Evolutionary conservation across 1,284 basidiomycete genomes (phyloP), one percentile per base, ranked within the genome.

Genomic region (Fistulinella cinereoalba): DNA sequence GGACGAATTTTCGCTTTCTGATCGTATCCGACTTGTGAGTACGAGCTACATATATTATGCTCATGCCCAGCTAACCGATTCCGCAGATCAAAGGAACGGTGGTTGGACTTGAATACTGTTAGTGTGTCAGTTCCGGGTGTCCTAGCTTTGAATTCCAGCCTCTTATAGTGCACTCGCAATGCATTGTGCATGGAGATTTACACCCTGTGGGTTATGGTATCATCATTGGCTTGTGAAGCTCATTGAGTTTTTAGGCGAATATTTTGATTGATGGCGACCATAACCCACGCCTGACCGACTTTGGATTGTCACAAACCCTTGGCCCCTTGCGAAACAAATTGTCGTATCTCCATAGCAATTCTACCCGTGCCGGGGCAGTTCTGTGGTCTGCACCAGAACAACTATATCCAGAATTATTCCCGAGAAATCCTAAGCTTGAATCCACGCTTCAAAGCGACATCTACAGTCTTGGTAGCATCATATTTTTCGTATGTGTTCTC

Each of bases 201-300:
- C 34, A 36, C 13, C 34, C 34, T 3, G 34, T 22, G 34, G 10
- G 34, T 36, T 23, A 19, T 13, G 18, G 21, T 15, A 24, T 16
- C 37, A 3, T 15, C 1, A 13, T 16, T 5, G 34, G 21, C 16
- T n/a, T 16, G n/a, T 9, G 13, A 33, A 10, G 19, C 19, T 33
- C 19, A 33, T n/a, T 11, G 13, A 4, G 25, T 38, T 11, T 25
- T 2, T 31, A 38, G 37, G 37, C 22, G 8, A 38, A 38, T 16
- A 38, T 38, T 12, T 10, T 53, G 28, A 42, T 53, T 13, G 51
- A 53, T n/a, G n/a, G 3, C 3, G 12, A 31, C 6, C 10, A 40
- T 6, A 53, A 45, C 19, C 13, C 51, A 1, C 43, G 51, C 9
- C 32, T 53, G 15, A 49, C 43, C 3, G 51, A 53, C 25, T 49